These are phyloP conservation scores for Urtica urens DNA, from an alignment of 306 rosid genomes.

Conservation along the genomic window DNA sequence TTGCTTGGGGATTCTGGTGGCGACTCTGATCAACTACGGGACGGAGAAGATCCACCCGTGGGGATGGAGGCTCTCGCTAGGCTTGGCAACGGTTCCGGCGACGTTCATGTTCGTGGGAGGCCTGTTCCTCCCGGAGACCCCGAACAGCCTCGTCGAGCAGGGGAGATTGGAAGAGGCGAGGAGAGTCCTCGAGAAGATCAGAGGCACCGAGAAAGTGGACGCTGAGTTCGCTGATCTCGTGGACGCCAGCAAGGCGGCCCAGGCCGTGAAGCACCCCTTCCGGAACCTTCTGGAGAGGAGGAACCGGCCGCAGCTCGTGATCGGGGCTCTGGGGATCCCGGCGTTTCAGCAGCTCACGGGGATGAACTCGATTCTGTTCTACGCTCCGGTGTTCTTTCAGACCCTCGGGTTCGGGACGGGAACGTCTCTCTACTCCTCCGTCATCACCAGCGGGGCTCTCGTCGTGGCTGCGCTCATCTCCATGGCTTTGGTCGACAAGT, in stretches of 20 bases:
- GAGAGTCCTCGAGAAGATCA: slow-evolving; percentile 54
- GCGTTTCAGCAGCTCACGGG: slow-evolving; percentile 97
- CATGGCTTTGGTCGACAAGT: slow-evolving; percentile 71
- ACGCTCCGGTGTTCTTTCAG: slow-evolving; percentile 95
- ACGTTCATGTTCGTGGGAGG: slow-evolving; percentile 76
- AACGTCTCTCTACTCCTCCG: slow-evolving; percentile 70
- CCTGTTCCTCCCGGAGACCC: slow-evolving; percentile 71
- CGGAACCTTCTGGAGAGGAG: slow-evolving; percentile 50
- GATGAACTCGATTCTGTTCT: slow-evolving; percentile 89
- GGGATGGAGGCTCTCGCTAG: slow-evolving; percentile 89
- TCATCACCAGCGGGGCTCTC: slow-evolving; percentile 69
- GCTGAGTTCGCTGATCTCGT: slow-evolving; percentile 80
- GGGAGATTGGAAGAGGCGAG: slow-evolving; percentile 64
- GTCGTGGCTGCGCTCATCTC: slow-evolving; percentile 76
- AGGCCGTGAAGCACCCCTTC: slow-evolving; percentile 48
- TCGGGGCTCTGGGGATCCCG: slow-evolving; percentile 88
- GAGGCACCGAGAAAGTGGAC: slow-evolving; percentile 78
- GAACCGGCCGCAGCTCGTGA: slow-evolving; percentile 83
- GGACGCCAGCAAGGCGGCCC: slow-evolving; percentile 74
- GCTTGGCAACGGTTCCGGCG: slow-evolving; percentile 76
- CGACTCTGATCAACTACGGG: slow-evolving; percentile 52
- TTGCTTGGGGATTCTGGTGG: slow-evolving; percentile 54
- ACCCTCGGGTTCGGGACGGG: slow-evolving; percentile 81
- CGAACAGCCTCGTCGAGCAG: slow-evolving; percentile 80
- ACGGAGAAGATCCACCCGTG: slow-evolving; percentile 60